Evolutionary conservation across 2,329 filamentous ascomycete species (phyloP), one percentile per base, ranked within the genome.

Genomic region (Fusarium sublunatum): DNA sequence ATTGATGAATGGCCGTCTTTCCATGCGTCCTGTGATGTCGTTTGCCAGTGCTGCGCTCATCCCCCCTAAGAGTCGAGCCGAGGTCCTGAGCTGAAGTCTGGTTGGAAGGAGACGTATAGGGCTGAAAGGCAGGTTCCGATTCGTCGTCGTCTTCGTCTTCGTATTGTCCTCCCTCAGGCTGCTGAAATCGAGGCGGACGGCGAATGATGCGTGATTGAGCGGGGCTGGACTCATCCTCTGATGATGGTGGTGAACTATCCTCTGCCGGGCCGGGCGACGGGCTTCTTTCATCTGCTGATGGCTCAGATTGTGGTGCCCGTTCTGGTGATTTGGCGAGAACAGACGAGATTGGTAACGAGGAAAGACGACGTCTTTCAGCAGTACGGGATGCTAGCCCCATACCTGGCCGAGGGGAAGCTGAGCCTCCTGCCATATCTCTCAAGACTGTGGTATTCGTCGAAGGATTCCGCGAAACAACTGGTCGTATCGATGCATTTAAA

Each of bases 131-230:
- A 1, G 84, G 83, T 63, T 86, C 83, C 3, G 77, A 79, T 50
- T 86, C 84, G 2, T 83, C 82, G 10, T 86, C 86, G 3, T 85
- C 83, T n/a, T 86, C 84, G 19, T 77, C 82, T 11, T 76, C 76
- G 28, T 78, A 79, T 6, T 69, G 72, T 4, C 69, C 67, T 11
- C 70, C 72, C n/a, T 81, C 77, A 48, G 70, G 70, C 41, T 69
- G 70, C 44, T 81, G 77, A 54, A 82, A 86, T 19, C 83, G 79
- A 10, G 85, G 85, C 4, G 85, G 85, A 3, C 85, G 82, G 22
- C 83, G 82, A 68, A 87, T 86, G 61, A 87, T 86, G 53, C 85
- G 80, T 12, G 84, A 87, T 68, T 87, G 82, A 4, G 82, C 84
- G 0, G 83, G 82, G 60, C 79, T 81, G 1, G 82, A 86, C 26